Base-by-base conservation (phyloP, 2,329 filamentous ascomycete genomes). In the Xenosphaeropsis pyriputrescens region DNA sequence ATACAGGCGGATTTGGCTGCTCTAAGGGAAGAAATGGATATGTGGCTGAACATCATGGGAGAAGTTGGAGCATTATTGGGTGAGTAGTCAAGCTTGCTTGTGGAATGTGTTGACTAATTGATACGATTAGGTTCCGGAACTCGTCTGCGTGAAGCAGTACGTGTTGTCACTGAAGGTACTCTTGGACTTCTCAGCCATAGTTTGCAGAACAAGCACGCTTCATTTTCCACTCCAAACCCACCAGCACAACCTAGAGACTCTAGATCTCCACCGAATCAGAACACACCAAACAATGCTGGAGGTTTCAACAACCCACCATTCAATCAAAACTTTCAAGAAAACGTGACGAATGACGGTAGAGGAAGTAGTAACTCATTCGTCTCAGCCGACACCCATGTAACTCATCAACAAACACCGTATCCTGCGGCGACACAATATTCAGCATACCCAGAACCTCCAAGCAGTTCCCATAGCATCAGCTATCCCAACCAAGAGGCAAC, bases 41-140 rank as follows among this genome's bases (percentile, higher is more conserved):
- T 64, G 16, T 88, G 82, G 76, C 60, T 84, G 35, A 64, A 66
- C 26, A 70, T 88, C 32, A 67, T 89, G 45, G 68, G 68, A 18
- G 77, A 84, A 40, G 74, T 77, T 35, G 73, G 77, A 15, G 60
- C 62, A 30, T 59, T 84, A n/a, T 58, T 85, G 32, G 79, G 80
- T 82, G 62, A 56, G 68, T 63, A 26, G 12, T 9, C 8, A 6
- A 11, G 8, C 22, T 26, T 5, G 12, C 12, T 3, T 26, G 12
- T 26, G 3, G 22, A 26, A 3, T 6, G 22, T 9, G 12, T 26
- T 26, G 22, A 26, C 22, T 26, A 26, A 26, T 26, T 3, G 3
- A 26, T 26, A 9, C 22, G 22, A 26, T 15, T 37, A 67, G 65
- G 62, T 18, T 65, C 66, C 18, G 66, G 64, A 7, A 55, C 58